Conservation (phyloP, 306 rosid genomes). For the Cicer judaicum region DNA sequence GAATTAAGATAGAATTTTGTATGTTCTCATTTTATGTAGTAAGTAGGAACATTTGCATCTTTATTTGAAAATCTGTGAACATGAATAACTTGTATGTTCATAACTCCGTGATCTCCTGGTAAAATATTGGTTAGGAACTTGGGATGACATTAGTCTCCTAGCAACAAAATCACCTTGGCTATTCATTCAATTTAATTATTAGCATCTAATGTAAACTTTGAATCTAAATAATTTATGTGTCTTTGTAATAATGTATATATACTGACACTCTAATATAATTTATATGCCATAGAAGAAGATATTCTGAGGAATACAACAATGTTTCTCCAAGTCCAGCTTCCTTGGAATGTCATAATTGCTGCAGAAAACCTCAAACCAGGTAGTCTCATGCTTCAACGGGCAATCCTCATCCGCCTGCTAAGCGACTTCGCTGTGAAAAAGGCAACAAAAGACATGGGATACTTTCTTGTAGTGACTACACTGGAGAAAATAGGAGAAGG, state of each 20-base stretch:
- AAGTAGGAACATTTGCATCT: not conserved
- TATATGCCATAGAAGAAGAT: conserved; percentile 43
- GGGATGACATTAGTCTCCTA: conserved; percentile 6
- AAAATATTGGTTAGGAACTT: conserved; percentile 15
- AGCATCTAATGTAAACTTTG: conserved; percentile 11
- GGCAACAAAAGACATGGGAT: conserved; percentile 80
- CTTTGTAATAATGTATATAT: conserved; percentile 23
- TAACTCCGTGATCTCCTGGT: not conserved
- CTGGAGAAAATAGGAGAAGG: conserved; percentile 83
- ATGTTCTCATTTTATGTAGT: not conserved
- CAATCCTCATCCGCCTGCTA: conserved; percentile 63
- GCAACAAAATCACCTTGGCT: conserved; percentile 15
- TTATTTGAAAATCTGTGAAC: not conserved
- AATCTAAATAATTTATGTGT: conserved; percentile 6
- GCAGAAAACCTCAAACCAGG: conserved; percentile 67
- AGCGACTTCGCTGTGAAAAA: conserved; percentile 69
- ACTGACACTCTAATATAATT: conserved; percentile 21
- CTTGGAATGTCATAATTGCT: conserved; percentile 79
- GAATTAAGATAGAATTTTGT: not conserved
- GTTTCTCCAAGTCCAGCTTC: conserved; percentile 78
- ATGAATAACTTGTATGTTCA: not conserved
- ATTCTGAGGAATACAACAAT: conserved; percentile 41
- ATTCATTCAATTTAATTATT: conserved; percentile 5
- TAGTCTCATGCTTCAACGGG: conserved; percentile 72
- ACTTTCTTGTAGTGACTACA: conserved; percentile 72